These are phyloP conservation scores for Collariella sp. DNA, from an alignment of 495 filamentous ascomycete species.

Conservation along the genomic window DNA sequence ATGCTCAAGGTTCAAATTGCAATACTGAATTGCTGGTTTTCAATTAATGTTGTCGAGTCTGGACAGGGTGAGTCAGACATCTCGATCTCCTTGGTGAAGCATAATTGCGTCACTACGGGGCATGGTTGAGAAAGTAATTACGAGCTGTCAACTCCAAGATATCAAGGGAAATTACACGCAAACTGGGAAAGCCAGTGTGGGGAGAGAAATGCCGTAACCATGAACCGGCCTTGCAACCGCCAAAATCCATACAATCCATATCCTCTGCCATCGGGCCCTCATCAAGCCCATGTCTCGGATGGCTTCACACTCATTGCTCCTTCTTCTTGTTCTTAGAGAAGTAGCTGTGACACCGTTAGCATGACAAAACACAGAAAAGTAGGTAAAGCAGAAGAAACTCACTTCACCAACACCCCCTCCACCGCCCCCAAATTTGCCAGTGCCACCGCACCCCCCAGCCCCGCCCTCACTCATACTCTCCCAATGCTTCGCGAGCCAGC, in stretches of 20 bases:
- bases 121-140: neutral
- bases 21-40: no score
- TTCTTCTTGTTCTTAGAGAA: slow-evolving; percentile 33
- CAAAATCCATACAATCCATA: neutral
- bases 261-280: neutral
- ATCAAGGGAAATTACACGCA: neutral
- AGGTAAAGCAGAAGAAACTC: slow-evolving; percentile 10
- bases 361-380: neutral
- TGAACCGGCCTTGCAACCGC: neutral
- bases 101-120: neutral
- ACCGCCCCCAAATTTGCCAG: slow-evolving; percentile 32
- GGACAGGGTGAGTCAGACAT: no score
- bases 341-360: slow-evolving; percentile 11
- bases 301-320: slow-evolving; percentile 18
- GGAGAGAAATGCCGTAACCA: neutral
- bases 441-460: slow-evolving; percentile 28
- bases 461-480: slow-evolving; percentile 19
- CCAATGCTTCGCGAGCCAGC: slow-evolving; percentile 30
- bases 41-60: no score
- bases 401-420: slow-evolving; percentile 37
- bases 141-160: neutral
- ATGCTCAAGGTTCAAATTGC: no score
- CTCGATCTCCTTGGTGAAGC: neutral
- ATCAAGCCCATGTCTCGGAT: no score
- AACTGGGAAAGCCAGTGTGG: neutral